Conservation (phyloP, 2,329 filamentous ascomycete species). For the Neocatenulostroma microsporum region DNA sequence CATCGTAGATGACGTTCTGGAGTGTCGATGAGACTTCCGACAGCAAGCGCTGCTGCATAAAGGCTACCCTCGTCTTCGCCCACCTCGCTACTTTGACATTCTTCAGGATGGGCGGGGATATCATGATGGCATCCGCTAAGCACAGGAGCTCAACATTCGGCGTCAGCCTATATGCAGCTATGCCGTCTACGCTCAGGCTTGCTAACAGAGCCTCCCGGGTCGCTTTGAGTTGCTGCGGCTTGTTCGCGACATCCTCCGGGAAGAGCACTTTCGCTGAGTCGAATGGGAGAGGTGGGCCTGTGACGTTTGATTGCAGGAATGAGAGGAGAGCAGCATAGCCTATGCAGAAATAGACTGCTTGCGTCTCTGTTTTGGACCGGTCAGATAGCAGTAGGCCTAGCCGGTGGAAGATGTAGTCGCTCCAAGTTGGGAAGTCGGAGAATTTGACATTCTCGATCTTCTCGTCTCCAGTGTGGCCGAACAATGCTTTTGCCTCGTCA, state of each 20-base stretch:
- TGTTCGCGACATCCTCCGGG: conserved; percentile 38
- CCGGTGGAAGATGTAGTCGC: conserved; percentile 39
- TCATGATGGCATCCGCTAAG: conserved; percentile 58
- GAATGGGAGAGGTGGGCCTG: conserved; percentile 69
- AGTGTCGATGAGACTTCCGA: conserved; percentile 55
- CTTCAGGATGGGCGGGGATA: conserved; percentile 40
- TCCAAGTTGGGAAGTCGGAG: conserved; percentile 35
- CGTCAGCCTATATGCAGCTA: conserved; percentile 76
- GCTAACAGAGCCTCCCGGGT: conserved; percentile 56
- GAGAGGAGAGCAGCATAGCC: conserved; percentile 64
- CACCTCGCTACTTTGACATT: conserved; percentile 47
- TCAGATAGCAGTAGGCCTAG: conserved; percentile 32
- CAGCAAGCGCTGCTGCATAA: conserved; percentile 62
- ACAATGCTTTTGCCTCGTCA: conserved; percentile 33
- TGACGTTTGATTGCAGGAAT: conserved; percentile 82
- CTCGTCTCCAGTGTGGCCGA: conserved; percentile 33
- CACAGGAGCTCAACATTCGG: conserved; percentile 78
- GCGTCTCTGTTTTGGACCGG: conserved; percentile 33
- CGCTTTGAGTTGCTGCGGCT: conserved; percentile 29
- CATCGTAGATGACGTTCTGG: conserved; percentile 53
- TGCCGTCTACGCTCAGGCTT: conserved; percentile 70
- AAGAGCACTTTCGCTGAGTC: conserved; percentile 44
- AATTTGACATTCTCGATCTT: conserved; percentile 24
- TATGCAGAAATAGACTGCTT: conserved; percentile 44
- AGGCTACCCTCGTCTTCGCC: conserved; percentile 62